These are phyloP conservation scores for Starmerella apis DNA, from an alignment of 805 yeast species.

Conservation along the genomic window DNA sequence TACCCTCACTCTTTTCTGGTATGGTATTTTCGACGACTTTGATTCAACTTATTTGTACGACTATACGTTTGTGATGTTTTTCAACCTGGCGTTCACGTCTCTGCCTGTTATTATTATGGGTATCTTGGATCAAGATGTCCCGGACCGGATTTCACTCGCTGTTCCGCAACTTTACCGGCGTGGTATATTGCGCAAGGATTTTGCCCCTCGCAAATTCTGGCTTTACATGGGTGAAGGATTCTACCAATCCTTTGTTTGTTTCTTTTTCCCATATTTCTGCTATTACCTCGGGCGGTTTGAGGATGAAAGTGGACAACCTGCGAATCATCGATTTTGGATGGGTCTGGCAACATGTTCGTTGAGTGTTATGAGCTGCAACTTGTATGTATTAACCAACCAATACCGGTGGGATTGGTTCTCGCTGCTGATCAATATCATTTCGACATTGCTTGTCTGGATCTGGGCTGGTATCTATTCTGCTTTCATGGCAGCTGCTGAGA, in stretches of 20 bases:
- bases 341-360: slow-evolving; percentile 58
- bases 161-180: slow-evolving; percentile 63
- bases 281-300: slow-evolving; percentile 37
- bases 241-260: slow-evolving; percentile 62
- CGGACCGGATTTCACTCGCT: slow-evolving; percentile 51
- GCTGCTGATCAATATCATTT: slow-evolving; percentile 42
- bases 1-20: slow-evolving; percentile 70
- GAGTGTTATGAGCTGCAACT: slow-evolving; percentile 53
- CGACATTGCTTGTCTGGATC: slow-evolving; percentile 50
- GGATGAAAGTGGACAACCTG: slow-evolving; percentile 20
- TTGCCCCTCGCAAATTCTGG: slow-evolving; percentile 51
- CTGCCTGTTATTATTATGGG: slow-evolving; percentile 68
- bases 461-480: slow-evolving; percentile 82
- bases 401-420: slow-evolving; percentile 72
- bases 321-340: slow-evolving; percentile 57
- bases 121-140: slow-evolving; percentile 66
- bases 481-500: slow-evolving; percentile 42
- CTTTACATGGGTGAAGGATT: slow-evolving; percentile 60
- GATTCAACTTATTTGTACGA: slow-evolving; percentile 72
- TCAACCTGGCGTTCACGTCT: slow-evolving; percentile 74
- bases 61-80: slow-evolving; percentile 67
- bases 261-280: slow-evolving; percentile 57
- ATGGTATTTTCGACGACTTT: slow-evolving; percentile 55
- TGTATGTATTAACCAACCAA: slow-evolving; percentile 59
- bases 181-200: slow-evolving; percentile 58